These are phyloP conservation scores for Abrus precatorius DNA, from an alignment of 306 rosid species.

Conservation along the genomic window DNA sequence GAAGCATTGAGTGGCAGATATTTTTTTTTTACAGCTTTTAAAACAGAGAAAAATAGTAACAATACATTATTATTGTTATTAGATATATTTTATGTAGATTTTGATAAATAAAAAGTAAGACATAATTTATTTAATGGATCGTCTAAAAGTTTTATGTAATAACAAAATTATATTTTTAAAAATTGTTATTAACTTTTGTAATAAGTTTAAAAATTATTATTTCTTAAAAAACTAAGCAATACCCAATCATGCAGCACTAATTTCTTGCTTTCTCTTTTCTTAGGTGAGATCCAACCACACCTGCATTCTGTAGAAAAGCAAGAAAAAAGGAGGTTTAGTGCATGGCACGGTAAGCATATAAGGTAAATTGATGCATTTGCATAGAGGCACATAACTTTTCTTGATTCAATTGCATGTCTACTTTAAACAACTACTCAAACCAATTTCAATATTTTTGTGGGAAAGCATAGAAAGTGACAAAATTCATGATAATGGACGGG, in stretches of 20 bases:
- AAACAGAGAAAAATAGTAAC: not conserved
- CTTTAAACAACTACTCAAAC: constrained; percentile 8
- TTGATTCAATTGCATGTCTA: constrained; percentile 22
- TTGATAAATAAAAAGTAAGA: not conserved
- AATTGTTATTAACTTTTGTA: not conserved
- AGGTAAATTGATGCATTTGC: constrained; percentile 22
- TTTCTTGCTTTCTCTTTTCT: constrained; percentile 10
- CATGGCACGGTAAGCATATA: constrained; percentile 41
- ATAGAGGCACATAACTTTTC: constrained; percentile 43
- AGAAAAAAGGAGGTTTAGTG: constrained; percentile 47
- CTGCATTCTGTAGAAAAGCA: constrained; percentile 40
- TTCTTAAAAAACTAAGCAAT: not conserved
- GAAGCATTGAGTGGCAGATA: not conserved
- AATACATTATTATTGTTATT: not conserved
- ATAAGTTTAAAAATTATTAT: not conserved
- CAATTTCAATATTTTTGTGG: constrained; percentile 27
- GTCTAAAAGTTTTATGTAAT: not conserved
- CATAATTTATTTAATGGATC: not conserved
- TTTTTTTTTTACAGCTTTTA: not conserved
- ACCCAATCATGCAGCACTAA: not conserved
- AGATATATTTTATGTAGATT: not conserved
- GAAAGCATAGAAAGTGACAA: constrained; percentile 46
- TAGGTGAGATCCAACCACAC: constrained; percentile 42
- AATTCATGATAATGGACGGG: constrained; percentile 18
- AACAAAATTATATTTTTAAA: not conserved